These are phyloP conservation scores for Hawksworthiomyces lignivorus DNA, from an alignment of 2,329 filamentous ascomycete species.

Conservation along the genomic window DNA sequence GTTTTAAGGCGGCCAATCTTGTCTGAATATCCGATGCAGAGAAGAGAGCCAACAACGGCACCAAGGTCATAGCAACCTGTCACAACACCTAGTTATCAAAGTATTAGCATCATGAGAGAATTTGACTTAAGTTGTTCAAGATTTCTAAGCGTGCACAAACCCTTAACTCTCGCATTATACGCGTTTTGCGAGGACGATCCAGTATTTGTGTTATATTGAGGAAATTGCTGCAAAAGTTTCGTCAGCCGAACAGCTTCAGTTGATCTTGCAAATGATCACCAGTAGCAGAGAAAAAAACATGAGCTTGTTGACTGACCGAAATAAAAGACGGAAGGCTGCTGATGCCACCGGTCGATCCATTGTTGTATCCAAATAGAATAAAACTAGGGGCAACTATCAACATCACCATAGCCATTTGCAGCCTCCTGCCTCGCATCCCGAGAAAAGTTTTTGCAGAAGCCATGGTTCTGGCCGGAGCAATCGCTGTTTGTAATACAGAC, in stretches of 20 bases:
- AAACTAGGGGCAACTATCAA: constrained; percentile 1
- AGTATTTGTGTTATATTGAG: constrained; percentile 1
- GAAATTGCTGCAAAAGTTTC: constrained; percentile 1
- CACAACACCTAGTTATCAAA: neutral
- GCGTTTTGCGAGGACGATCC: neutral
- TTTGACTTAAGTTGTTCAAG: no score
- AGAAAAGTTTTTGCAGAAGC: neutral
- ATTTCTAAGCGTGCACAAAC: neutral
- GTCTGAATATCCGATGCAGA: constrained; percentile 1
- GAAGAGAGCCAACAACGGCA: constrained; percentile 1
- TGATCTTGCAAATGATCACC: no score
- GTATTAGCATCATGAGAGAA: neutral
- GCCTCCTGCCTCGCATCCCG: constrained; percentile 1
- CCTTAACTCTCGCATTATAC: neutral
- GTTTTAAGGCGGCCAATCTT: constrained; percentile 3
- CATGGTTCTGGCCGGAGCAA: no score
- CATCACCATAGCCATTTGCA: constrained; percentile 2
- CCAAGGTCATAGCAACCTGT: constrained; percentile 5
- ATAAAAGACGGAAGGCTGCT: constrained; percentile 1
- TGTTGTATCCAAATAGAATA: constrained; percentile 4
- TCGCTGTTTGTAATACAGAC: no score
- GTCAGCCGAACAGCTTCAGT: no score
- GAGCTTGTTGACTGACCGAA: neutral
- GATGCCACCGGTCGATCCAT: constrained; percentile 3
- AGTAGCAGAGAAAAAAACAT: no score